Evolutionary conservation across 2,329 filamentous ascomycete genomes (phyloP).

Genomic region (Diaporthe humulicola): DNA sequence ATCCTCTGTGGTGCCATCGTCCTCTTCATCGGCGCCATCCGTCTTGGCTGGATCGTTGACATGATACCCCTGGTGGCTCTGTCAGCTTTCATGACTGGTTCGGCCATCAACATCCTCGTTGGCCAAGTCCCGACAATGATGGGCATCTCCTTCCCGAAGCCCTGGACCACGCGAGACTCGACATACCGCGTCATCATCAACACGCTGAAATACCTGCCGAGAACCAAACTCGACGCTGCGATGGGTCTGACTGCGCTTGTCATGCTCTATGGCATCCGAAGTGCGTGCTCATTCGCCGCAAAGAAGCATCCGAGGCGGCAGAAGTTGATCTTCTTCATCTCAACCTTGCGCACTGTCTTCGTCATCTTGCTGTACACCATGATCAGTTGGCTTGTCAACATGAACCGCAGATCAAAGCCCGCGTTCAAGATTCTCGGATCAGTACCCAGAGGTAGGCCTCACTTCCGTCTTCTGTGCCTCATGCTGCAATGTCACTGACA

Average conservation of each 20-base stretch:
- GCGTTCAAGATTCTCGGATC: constrained; percentile 80
- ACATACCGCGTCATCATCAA: constrained; percentile 90
- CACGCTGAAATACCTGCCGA: constrained; percentile 78
- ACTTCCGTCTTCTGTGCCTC: background rate
- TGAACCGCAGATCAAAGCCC: constrained; percentile 72
- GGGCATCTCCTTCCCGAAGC: constrained; percentile 77
- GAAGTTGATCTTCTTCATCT: constrained; percentile 89
- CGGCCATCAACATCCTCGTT: constrained; percentile 86
- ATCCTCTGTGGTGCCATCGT: constrained; percentile 85
- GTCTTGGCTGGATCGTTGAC: constrained; percentile 91
- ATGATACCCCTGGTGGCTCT: constrained; percentile 92
- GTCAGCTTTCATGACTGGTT: constrained; percentile 97
- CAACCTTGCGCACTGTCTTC: constrained; percentile 90
- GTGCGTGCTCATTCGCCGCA: constrained; percentile 72
- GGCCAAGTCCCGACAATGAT: constrained; percentile 88
- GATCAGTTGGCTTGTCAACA: constrained; percentile 89
- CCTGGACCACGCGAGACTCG: constrained; percentile 75
- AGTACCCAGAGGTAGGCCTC: constrained; percentile 78
- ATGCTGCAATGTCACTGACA: constrained; percentile 28
- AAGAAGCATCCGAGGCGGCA: constrained; percentile 77
- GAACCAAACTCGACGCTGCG: constrained; percentile 81
- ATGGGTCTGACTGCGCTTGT: constrained; percentile 87
- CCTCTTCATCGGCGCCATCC: constrained; percentile 80
- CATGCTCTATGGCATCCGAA: constrained; percentile 83
- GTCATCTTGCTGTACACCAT: constrained; percentile 93